Evolutionary conservation across 108 stramenopile species (phyloP).

Genomic region (Thalassiosira profunda): DNA sequence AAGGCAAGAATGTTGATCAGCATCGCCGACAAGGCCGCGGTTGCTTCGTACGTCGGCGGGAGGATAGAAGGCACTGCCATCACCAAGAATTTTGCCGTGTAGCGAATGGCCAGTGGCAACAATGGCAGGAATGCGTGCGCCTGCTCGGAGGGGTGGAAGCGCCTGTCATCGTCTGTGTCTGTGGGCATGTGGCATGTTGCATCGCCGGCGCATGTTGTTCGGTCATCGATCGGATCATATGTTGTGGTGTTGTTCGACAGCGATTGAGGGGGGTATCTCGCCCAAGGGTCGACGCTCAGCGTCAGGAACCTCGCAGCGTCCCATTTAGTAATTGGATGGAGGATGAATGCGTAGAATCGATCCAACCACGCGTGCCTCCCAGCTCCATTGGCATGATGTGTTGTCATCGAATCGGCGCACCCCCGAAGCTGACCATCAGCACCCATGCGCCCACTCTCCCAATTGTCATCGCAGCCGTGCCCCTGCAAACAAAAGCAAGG

Average conservation of each 20-base stretch:
- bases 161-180: background rate
- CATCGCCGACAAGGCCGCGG: slow-evolving; percentile 54
- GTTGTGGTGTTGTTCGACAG: background rate
- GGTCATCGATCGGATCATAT: too few relatives aligned
- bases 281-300: slow-evolving; percentile 56
- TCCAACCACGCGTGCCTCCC: slow-evolving; percentile 17
- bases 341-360: slow-evolving; percentile 52
- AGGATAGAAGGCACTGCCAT: slow-evolving; percentile 45
- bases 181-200: background rate
- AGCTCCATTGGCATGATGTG: too few relatives aligned
- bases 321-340: slow-evolving; percentile 83
- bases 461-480: slow-evolving; percentile 53
- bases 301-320: slow-evolving; percentile 86
- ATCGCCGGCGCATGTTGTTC: background rate
- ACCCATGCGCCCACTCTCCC: background rate
- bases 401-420: slow-evolving; percentile 14
- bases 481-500: slow-evolving; percentile 71
- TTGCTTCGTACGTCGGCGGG: slow-evolving; percentile 74
- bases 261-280: slow-evolving; percentile 47
- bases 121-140: slow-evolving; percentile 89
- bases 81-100: slow-evolving; percentile 40
- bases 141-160: slow-evolving; percentile 66
- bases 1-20: slow-evolving; percentile 66
- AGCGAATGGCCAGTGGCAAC: slow-evolving; percentile 65
- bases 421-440: background rate